Base-by-base conservation (phyloP, 179 eudicot genomes). In the Camellia oleifera region DNA sequence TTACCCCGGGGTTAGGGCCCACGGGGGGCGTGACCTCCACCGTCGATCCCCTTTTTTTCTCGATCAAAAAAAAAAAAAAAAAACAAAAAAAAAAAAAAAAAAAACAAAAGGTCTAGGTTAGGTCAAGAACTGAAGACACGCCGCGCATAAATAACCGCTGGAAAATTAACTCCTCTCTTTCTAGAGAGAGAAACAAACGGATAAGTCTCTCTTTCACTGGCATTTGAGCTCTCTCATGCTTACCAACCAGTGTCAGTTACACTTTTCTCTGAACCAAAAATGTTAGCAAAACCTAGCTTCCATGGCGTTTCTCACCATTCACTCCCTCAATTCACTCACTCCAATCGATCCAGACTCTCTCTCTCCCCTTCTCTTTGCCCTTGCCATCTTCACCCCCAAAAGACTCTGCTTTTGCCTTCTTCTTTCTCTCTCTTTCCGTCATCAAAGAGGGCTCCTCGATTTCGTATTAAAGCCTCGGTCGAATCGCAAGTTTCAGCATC, bases 211-310 rank as follows among this genome's bases (percentile, higher is more conserved):
- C 73, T 54, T n/a, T 15, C 56, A 26, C 54, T 77, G 2, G 13
- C 15, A 32, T 17, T 67, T 4, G 46, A 26, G 46, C 71, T 26
- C 60, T 50, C 68, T 8, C 60, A 11, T 12, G 45, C 57, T 0
- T 18, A 7, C n/a, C 40, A 32, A 32, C n/a, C 50, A 11, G 42
- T 18, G 14, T 70, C 76, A 11, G 11, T 13, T 0, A n/a, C 71
- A 0, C 18, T 3, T n/a, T 50, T 3, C 32, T 50, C 2, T 61
- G 23, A 26, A 75, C 20, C 74, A 23, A 74, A 83, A 48, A 91
- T 91, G 94, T 74, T 89, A 18, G 83, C 88, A 50, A 89, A 62
- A 80, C 82, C 88, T 42, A 72, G 85, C 69, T 79, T 85, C 71
- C 81, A 88, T 63, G 82, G 85, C n/a, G 23, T 78, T 7, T 84